Conservation (phyloP, 345 rosid genomes). For the Mangifera indica region DNA sequence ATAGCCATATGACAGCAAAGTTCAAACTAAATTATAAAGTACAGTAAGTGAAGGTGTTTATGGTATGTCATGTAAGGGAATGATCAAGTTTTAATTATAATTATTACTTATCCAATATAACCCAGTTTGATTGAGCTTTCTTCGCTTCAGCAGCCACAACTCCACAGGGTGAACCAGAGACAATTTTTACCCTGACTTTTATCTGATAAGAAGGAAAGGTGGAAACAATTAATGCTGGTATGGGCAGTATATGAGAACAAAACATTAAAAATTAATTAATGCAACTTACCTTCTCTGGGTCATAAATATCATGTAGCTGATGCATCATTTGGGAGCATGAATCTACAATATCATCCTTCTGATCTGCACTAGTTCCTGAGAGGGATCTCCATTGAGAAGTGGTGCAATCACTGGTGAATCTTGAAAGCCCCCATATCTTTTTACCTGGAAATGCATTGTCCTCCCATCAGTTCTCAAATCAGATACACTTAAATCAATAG, state of each 20-base stretch:
- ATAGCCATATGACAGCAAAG: neutral
- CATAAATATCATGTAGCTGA: constrained; percentile 84
- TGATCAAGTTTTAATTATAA: constrained; percentile 14
- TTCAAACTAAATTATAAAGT: neutral
- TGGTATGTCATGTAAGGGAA: constrained; percentile 19
- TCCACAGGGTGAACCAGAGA: constrained; percentile 67
- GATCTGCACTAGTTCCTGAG: constrained; percentile 63
- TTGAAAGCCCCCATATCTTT: constrained; percentile 81
- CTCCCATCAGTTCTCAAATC: constrained; percentile 17
- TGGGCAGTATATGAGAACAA: neutral
- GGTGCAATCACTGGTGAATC: constrained; percentile 86
- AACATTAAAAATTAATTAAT: neutral
- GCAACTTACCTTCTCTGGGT: constrained; percentile 70
- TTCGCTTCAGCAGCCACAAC: constrained; percentile 84
- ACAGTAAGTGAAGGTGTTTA: constrained; percentile 10
- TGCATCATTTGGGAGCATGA: constrained; percentile 91
- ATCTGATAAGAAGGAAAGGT: constrained; percentile 46
- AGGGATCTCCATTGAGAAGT: constrained; percentile 61
- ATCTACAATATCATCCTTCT: constrained; percentile 71
- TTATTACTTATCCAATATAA: constrained; percentile 81
- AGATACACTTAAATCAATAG: constrained; percentile 8
- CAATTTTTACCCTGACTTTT: constrained; percentile 80
- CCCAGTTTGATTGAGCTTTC: constrained; percentile 83
- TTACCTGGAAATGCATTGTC: constrained; percentile 47
- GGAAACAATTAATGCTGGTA: constrained; percentile 10